A percentile compares a stretch with the other conserved stretches of the same genome.
phyloP scores from a whole-genome alignment of 768 basidiomycete genomes.

The Hygrophoropsis aurantiaca region DNA sequence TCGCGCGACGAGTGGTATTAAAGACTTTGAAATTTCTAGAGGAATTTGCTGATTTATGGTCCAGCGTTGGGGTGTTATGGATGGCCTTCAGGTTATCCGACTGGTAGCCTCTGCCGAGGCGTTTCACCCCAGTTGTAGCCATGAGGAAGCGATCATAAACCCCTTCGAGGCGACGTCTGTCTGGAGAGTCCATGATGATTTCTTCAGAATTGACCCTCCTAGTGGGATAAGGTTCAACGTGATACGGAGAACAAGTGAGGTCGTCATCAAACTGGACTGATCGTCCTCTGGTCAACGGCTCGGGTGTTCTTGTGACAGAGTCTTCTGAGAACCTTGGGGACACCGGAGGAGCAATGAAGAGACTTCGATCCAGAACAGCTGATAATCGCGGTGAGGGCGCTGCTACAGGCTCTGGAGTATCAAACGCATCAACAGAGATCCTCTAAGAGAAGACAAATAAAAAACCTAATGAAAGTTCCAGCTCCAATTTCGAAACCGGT shows the following conservation, averaged over 20 bases:
- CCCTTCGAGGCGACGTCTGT: constrained; percentile 61
- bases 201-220: constrained; percentile 39
- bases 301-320: constrained; percentile 29
- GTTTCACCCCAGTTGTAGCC: constrained; percentile 79
- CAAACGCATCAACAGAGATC: constrained; percentile 4
- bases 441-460: not conserved
- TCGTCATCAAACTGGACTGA: constrained; percentile 42
- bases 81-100: constrained; percentile 57
- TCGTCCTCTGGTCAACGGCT: constrained; percentile 7
- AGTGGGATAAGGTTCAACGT: constrained; percentile 65
- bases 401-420: constrained; percentile 30
- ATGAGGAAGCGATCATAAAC: constrained; percentile 83
- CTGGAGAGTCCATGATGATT: constrained; percentile 49
- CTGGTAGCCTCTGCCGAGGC: constrained; percentile 79
- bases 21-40: constrained; percentile 29
- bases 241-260: constrained; percentile 57
- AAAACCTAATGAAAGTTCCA: constrained; percentile 66
- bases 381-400: constrained; percentile 57
- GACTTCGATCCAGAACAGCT: constrained; percentile 62
- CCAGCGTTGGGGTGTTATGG: constrained; percentile 27
- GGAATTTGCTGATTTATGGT: constrained; percentile 14
- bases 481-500: constrained; percentile 61
- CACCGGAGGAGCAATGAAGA: constrained; percentile 61
- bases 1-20: constrained; percentile 43
- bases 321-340: constrained; percentile 38